phyloP scores from a whole-genome alignment of 2,329 filamentous ascomycete species.

The Hawksworthiomyces lignivorus region DNA sequence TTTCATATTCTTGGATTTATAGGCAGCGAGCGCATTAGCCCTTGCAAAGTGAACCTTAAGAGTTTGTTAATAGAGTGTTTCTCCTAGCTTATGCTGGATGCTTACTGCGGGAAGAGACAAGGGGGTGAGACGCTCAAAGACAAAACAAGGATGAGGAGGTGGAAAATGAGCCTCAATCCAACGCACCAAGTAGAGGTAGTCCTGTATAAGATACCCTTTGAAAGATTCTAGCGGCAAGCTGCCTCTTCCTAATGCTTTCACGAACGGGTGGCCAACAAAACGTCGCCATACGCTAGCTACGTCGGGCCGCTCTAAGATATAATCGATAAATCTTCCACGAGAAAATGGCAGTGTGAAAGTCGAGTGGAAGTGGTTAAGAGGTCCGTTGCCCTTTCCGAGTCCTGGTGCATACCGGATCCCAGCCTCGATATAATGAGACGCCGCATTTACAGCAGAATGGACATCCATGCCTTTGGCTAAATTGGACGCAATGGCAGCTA shows the following conservation, averaged over 20 bases:
- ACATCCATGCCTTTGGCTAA: slow-evolving; percentile 53
- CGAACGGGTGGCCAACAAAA: slow-evolving; percentile 78
- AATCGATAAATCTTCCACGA: slow-evolving; percentile 74
- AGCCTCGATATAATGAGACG: slow-evolving; percentile 63
- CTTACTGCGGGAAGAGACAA: no score
- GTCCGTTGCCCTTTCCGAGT: slow-evolving; percentile 60
- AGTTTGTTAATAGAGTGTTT: no score
- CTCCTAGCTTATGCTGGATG: no score
- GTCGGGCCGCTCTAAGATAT: slow-evolving; percentile 66
- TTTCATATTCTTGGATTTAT: slow-evolving; percentile 68
- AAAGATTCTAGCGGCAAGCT: slow-evolving; percentile 69
- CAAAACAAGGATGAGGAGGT: background rate
- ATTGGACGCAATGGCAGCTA: slow-evolving; percentile 69
- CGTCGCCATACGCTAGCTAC: slow-evolving; percentile 66
- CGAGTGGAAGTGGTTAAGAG: slow-evolving; percentile 74
- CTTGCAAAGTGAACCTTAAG: slow-evolving; percentile 73
- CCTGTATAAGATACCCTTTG: slow-evolving; percentile 83
- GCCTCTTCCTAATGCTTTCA: slow-evolving; percentile 66
- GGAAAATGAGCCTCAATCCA: no score
- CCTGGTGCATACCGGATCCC: slow-evolving; percentile 59
- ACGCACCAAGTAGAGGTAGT: slow-evolving; percentile 78
- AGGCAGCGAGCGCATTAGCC: slow-evolving; percentile 76
- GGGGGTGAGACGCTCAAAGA: background rate
- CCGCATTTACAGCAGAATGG: slow-evolving; percentile 54
- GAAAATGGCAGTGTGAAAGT: slow-evolving; percentile 57